Evolutionary conservation across 2,329 filamentous ascomycete species (phyloP).

Genomic region (Aspergillus ruber): DNA sequence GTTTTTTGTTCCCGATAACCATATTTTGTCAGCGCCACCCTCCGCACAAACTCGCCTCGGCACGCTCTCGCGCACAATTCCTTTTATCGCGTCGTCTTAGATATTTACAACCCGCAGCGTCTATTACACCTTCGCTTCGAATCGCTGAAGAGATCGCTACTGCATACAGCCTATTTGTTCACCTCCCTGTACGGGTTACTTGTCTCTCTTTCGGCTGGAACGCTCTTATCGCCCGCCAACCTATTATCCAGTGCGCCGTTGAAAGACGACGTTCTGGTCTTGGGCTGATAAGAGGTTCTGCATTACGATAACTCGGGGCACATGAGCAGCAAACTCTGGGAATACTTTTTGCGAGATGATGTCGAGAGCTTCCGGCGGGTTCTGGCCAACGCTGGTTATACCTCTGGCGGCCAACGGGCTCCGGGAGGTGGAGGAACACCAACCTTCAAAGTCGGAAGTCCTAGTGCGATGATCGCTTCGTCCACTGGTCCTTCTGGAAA

Average conservation of each 20-base stretch:
- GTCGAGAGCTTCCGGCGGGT: slow-evolving; percentile 89
- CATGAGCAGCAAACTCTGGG: slow-evolving; percentile 98
- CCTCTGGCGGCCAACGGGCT: slow-evolving; percentile 26
- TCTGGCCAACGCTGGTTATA: slow-evolving; percentile 64
- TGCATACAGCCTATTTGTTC: slow-evolving; percentile 11
- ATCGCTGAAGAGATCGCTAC: slow-evolving; percentile 6
- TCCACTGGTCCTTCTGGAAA: slow-evolving; percentile 39
- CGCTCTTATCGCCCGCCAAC: slow-evolving; percentile 27
- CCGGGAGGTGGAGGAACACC: slow-evolving; percentile 14
- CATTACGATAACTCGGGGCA: slow-evolving; percentile 40
- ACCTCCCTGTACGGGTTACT: slow-evolving; percentile 3
- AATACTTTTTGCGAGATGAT: slow-evolving; percentile 95
- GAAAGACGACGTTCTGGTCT: slow-evolving; percentile 76
- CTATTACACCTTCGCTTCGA: not conserved
- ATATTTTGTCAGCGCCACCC: slow-evolving; percentile 16
- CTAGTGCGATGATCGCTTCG: slow-evolving; percentile 22
- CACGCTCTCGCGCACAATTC: not conserved
- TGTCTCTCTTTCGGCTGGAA: slow-evolving; percentile 11
- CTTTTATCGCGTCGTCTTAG: not conserved
- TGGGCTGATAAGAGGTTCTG: slow-evolving; percentile 47
- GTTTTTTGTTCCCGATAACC: slow-evolving; percentile 7
- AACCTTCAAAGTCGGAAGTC: slow-evolving; percentile 23
- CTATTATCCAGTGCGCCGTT: slow-evolving; percentile 74
- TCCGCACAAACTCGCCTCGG: slow-evolving; percentile 1
- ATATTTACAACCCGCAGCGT: not conserved